Percentiles rank a stretch among this genome's conserved stretches.
phyloP scores from a whole-genome alignment of 108 stramenopile species.

The Skeletonema marinoi region DNA sequence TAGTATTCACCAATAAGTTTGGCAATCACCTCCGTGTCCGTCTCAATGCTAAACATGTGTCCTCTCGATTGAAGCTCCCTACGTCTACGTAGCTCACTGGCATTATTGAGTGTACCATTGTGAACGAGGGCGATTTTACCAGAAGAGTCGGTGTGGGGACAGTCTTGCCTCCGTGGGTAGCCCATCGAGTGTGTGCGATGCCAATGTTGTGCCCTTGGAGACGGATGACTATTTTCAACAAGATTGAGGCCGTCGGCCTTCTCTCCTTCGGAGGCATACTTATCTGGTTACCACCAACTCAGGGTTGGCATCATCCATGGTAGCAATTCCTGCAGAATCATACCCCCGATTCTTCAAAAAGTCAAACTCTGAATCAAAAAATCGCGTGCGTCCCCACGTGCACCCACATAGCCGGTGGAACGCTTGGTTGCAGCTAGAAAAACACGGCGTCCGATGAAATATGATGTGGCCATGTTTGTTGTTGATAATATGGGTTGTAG shows the following conservation, averaged over 20 bases:
- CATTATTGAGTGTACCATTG: constrained; percentile 98
- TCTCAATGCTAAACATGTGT: constrained; percentile 89
- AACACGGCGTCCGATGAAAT: no score
- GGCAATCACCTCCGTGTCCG: constrained; percentile 99
- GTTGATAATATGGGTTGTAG: no score
- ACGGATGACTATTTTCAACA: constrained; percentile 71
- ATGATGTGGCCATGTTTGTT: no score
- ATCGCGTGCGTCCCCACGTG: constrained; percentile 51
- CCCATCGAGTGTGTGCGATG: constrained; percentile 99
- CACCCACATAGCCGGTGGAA: no score
- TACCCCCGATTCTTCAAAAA: constrained; percentile 98
- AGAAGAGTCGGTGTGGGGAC: constrained; percentile 92
- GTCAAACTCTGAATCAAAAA: constrained; percentile 93
- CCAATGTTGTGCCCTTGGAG: constrained; percentile 83
- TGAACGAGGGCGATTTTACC: constrained; percentile 97
- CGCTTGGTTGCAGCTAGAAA: no score
- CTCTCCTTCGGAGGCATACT: constrained; percentile 94
- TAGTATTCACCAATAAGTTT: constrained; percentile 91
- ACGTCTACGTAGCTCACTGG: constrained; percentile 84
- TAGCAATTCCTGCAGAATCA: constrained; percentile 97
- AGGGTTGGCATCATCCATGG: constrained; percentile 53
- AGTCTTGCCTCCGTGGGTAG: constrained; percentile 99
- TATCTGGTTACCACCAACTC: constrained; percentile 46
- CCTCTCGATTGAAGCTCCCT: constrained; percentile 77
- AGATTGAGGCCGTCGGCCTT: constrained; percentile 93